Evolutionary conservation across 345 rosid genomes (phyloP), one percentile per base, ranked within the genome.

Genomic region (Euphorbia lathyris): DNA sequence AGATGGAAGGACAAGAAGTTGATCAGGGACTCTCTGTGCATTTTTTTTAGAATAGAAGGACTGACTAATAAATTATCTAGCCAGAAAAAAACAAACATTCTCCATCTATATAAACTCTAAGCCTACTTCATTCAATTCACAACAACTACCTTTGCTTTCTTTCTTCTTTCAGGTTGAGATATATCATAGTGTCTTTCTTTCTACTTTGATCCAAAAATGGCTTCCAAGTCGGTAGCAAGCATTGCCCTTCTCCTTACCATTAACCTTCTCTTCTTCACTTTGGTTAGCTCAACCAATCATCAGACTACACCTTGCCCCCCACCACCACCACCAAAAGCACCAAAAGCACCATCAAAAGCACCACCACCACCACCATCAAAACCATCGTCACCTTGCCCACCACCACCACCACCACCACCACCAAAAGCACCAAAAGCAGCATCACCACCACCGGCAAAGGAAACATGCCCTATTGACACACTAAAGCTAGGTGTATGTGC

Each of bases 401-500:
- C 74, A 70, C 27, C 51, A 23, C 75, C 75, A 50, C 61, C 74
- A 29, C 4, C 38, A 34, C n/a, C n/a, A n/a, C n/a, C n/a, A n/a
- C n/a, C n/a, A n/a, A n/a, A n/a, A n/a, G n/a, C n/a, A n/a, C 38
- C 38, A 34, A 34, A 34, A 2, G 38, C 38, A 34, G n/a, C n/a
- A n/a, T 56, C 73, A 6, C 1, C 67, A n/a, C n/a, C n/a, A 32
- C 29, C 74, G 22, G 0, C 36, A 26, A 22, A 25, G 10, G 52
- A 50, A 5, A 52, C 55, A 23, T 71, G 74, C 60, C 74, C 74
- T 3, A 63, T 26, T 25, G 38, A 71, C 58, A n/a, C 74, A 1
- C 63, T 71, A 16, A 71, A 71, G 62, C 67, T 71, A 13, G 74
- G 74, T 8, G 61, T 71, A 8, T 71, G 74, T 26, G 74, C 74